Percentiles rank a stretch among this genome's conserved stretches.
Evolutionary conservation across 768 basidiomycete genomes (phyloP).

Genomic region (Leccinum uliginosum): DNA sequence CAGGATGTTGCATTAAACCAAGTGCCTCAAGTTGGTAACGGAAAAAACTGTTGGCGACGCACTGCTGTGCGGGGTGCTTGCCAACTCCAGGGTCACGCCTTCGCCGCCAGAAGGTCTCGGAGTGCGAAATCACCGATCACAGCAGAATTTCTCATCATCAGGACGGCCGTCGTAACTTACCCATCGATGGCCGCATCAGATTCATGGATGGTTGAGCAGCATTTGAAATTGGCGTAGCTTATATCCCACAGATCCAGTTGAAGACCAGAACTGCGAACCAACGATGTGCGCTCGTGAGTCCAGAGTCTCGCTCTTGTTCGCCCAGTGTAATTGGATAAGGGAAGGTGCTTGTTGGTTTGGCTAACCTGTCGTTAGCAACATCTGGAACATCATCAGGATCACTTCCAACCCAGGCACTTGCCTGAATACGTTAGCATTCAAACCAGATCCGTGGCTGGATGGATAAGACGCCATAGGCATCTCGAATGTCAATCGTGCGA

Average conservation of each 20-base stretch:
- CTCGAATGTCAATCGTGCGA: slow-evolving; percentile 97
- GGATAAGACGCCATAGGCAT: slow-evolving; percentile 73
- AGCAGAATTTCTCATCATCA: not conserved
- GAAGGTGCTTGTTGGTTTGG: not conserved
- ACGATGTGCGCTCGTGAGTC: not conserved
- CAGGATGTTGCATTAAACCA: not conserved
- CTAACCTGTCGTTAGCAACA: slow-evolving; percentile 94
- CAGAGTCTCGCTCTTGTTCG: slow-evolving; percentile 77
- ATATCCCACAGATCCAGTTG: slow-evolving; percentile 80
- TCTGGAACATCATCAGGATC: slow-evolving; percentile 93
- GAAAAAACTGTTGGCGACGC: not conserved
- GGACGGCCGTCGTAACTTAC: not conserved
- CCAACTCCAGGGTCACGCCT: not conserved
- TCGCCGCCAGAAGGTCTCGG: not conserved
- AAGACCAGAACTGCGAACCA: slow-evolving; percentile 53
- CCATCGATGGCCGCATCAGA: not conserved
- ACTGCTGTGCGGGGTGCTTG: not conserved
- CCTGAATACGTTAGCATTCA: slow-evolving; percentile 94
- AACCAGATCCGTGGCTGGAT: slow-evolving; percentile 89
- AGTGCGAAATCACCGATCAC: not conserved
- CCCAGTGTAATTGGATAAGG: slow-evolving; percentile 24
- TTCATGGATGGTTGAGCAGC: slow-evolving; percentile 23
- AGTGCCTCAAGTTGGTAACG: not conserved
- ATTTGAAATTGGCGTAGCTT: slow-evolving; percentile 63
- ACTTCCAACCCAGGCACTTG: slow-evolving; percentile 96